phyloP scores from a whole-genome alignment of 129 eudicot genomes.

The Lactuca sativa region DNA sequence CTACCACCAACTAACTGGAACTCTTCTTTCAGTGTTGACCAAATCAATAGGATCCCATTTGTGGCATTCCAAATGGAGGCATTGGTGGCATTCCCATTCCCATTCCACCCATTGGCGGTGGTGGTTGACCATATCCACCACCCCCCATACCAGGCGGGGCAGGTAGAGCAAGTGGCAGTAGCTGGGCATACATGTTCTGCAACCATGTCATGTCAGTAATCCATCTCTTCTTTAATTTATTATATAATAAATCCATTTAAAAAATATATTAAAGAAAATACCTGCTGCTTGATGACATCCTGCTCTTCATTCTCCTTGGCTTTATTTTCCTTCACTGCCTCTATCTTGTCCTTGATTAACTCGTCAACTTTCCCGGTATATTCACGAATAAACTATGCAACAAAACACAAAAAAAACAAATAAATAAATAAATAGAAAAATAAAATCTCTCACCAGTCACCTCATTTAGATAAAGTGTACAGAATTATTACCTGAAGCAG shows the following conservation, averaged over 20 bases:
- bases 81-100: constrained; percentile 75
- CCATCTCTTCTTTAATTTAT: not conserved
- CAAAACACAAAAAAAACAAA: not conserved
- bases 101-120: constrained; percentile 60
- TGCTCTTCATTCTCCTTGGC: constrained; percentile 87
- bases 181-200: constrained; percentile 91
- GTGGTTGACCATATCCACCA: constrained; percentile 58
- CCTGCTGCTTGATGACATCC: constrained; percentile 79
- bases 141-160: constrained; percentile 78
- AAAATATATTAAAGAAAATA: constrained; percentile 2
- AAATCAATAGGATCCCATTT: constrained; percentile 67
- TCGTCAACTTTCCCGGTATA: constrained; percentile 91
- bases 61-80: constrained; percentile 93
- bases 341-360: constrained; percentile 71
- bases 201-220: constrained; percentile 17
- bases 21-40: not conserved
- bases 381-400: constrained; percentile 75
- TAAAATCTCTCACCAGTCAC: too few relatives aligned
- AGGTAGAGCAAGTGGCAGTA: constrained; percentile 81
- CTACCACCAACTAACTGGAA: not conserved
- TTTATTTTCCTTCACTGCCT: constrained; percentile 62
- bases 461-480: not conserved
- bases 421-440: too few relatives aligned
- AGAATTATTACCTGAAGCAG: constrained; percentile 65
- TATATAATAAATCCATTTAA: not conserved